Base-by-base conservation (phyloP, 208 protist genomes). In the Trypanosoma scelopori region DNA sequence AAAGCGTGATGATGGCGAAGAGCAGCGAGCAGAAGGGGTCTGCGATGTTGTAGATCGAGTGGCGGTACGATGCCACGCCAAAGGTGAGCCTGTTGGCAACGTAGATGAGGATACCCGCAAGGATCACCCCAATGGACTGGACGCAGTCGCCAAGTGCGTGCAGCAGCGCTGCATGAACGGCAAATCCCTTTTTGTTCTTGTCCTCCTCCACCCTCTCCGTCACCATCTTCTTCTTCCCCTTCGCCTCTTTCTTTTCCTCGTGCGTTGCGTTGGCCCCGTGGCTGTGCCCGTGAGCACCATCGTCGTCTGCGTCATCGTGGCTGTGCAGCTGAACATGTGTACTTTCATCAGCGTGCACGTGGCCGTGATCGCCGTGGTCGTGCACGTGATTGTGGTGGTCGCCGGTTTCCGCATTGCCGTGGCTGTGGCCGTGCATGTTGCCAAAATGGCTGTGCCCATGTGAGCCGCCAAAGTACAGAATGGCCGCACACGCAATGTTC, bases 131-230 rank as follows among this genome's bases (percentile, higher is more conserved):
- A 47, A 92, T 32, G 37, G 80, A 89, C 82, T 96, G 92, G 0
- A 96, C 78, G 63, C 86, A 95, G 64, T 97, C 92, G n/a, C 91
- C 91, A 9, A 97, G 69, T 1, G 89, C 91, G 65, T 97, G 92
- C 35, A 97, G 81, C 23, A 95, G 82, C 15, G 92, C 90, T 0
- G 92, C 80, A 46, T 91, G 77, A 27, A 97, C 80, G 27, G 85
- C 82, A 30, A 85, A 84, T 12, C 79, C 76, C 35, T 51, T 71
- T 55, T 77, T 66, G n/a, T 23, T 41, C 52, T 69, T 74, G 0
- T 39, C 47, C 6, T 53, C 46, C 7, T 30, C 62, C 12, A 50
- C 37, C 15, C 22, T 67, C n/a, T n/a, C n/a, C n/a, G n/a, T n/a
- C n/a, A n/a, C 76, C 35, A 48, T 71, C 48, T 77, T 66, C 22